Conservation (phyloP, 768 basidiomycete species). For the Agrocybe chaxingu region DNA sequence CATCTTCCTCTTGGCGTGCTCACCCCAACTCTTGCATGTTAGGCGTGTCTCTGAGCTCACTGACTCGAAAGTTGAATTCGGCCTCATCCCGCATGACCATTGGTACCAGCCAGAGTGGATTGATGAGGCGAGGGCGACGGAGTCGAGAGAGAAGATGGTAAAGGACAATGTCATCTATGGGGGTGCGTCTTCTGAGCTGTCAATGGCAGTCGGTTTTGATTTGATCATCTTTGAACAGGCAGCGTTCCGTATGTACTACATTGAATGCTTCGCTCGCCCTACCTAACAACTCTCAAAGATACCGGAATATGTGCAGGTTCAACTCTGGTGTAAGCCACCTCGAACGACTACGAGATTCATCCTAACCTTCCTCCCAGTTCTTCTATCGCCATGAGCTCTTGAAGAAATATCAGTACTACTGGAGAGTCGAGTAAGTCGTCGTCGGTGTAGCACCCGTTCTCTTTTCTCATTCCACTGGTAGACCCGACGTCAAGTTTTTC, state of each 20-base stretch:
- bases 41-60: constrained; percentile 61
- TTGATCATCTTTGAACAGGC: constrained; percentile 36
- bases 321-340: constrained; percentile 75
- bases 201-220: not conserved
- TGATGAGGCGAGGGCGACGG: constrained; percentile 67
- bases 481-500: constrained; percentile 84
- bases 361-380: constrained; percentile 43
- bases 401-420: constrained; percentile 82
- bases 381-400: constrained; percentile 85
- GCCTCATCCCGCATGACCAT: constrained; percentile 71
- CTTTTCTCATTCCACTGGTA: constrained; percentile 22
- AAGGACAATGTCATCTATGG: constrained; percentile 66
- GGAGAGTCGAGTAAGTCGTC: constrained; percentile 55
- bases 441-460: not conserved
- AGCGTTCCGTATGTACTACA: constrained; percentile 63
- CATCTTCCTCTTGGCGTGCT: not conserved
- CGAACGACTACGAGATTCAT: not conserved
- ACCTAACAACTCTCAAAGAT: constrained; percentile 30
- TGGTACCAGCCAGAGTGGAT: constrained; percentile 85
- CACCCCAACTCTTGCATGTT: not conserved
- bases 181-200: constrained; percentile 33
- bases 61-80: constrained; percentile 63
- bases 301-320: constrained; percentile 97
- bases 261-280: not conserved
- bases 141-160: constrained; percentile 65